Evolutionary conservation across 1,284 basidiomycete genomes (phyloP), one percentile per base, ranked within the genome.

Genomic region (Sporisorium exsertum): DNA sequence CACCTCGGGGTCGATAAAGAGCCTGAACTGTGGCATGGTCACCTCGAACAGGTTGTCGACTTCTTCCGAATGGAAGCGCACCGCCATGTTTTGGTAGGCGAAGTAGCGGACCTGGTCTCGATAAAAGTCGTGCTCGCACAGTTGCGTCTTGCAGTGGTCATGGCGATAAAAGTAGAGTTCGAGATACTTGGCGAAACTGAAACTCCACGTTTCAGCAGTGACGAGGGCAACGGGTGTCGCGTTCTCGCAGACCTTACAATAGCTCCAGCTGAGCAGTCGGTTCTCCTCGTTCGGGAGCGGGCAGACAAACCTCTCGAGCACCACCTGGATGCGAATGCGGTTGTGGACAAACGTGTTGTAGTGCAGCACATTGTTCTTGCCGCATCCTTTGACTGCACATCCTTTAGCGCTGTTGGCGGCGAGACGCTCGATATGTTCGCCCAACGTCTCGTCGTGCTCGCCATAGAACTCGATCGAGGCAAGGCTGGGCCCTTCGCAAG

Each of bases 91-190:
- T 43, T 87, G 86, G 61, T 89, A 90, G 18, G 93, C 92, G 86
- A 98, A 97, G 86, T 94, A 98, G 46, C 97, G 91, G 67, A 95
- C 91, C 80, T 98, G 95, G 81, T 97, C 92, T 69, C 92, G 90
- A 84, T 95, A 97, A 61, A 95, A 93, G 83, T 99, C 97, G 86
- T 99, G 97, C 58, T 91, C 89, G 84, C 97, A 99, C 3, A 70
- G 91, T 91, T 69, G 92, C 91, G 49, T 92, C 88, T 81, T 91
- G 90, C 75, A 93, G 91, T 78, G 93, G 90, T 47, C 91, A 66
- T 82, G 92, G 16, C 94, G 93, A 86, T 96, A 95, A 86, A 95
- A 95, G 81, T 94, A 92, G 29, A 95, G 89, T 82, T 97, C 94
- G 50, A 97, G 88, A 83, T 94, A 97, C 84, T 95, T 95, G 43